Base-by-base conservation (phyloP, 768 basidiomycete genomes). In the Boletus vinaceobasis region DNA sequence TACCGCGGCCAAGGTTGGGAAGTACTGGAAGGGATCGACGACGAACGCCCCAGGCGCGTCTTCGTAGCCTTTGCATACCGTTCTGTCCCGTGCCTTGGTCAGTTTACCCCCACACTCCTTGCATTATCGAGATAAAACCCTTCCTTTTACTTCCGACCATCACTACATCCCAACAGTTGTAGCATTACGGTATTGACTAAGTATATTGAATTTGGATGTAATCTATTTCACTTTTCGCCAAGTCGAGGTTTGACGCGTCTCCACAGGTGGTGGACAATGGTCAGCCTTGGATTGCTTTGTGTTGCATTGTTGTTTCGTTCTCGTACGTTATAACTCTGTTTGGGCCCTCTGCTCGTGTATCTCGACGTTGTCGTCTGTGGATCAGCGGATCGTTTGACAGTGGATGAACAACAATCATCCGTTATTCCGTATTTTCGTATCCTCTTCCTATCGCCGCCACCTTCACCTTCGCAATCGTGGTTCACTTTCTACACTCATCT, bases 1-100 rank as follows among this genome's bases (percentile, higher is more conserved):
- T 63, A 75, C 81, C 43, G 60, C 78, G 26, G 83, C 86, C 43
- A 98, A 98, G 75, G 74, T 95, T 19, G 71, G 80, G 36, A 98
- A 98, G 72, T 97, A 93, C 88, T 89, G 89, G 83, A 70, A 68
- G 49, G 72, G 75, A 19, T 52, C 61, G 33, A 52, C 15, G 50
- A 39, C 35, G 48, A 23, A 32, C 4, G n/a, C 23, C 2, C 7
- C 32, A 7, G 29, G 36, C 14, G 37, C 13, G 33, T 57, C 62
- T 21, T 58, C 36, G 15, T 60, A 43, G 39, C 51, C 53, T 51
- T 13, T 45, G 37, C 26, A 42, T 53, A 23, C 21, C 29, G n/a
- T 17, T 2, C 13, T 6, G 15, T 15, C 27, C 8, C 17, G 8
- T 35, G 40, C 37, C 43, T 46, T 27, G 38, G 48, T 31, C 31